phyloP scores from a whole-genome alignment of 495 filamentous ascomycete genomes.

The Neurospora cerealis region DNA sequence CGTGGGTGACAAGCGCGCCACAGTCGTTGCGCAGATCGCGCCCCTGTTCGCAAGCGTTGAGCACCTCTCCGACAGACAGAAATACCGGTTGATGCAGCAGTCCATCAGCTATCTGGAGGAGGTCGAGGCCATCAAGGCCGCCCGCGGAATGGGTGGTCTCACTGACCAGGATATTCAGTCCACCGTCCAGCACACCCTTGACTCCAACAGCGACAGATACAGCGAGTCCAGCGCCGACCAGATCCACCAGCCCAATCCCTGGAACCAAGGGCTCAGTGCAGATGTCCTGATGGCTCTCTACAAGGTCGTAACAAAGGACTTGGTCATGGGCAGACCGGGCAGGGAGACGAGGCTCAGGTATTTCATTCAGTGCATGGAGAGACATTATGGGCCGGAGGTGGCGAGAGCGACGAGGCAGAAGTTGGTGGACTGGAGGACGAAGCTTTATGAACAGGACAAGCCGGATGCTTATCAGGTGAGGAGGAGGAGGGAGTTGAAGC shows the following conservation, averaged over 20 bases:
- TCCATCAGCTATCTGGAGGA: conserved; percentile 24
- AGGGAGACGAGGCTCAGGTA: conserved; percentile 27
- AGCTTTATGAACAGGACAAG: background rate
- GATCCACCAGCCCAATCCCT: background rate
- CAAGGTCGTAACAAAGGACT: conserved; percentile 27
- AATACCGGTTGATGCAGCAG: conserved; percentile 28
- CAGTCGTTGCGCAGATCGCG: conserved; percentile 22
- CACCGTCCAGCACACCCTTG: background rate
- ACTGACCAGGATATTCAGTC: conserved; percentile 3
- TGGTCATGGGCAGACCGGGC: conserved; percentile 25
- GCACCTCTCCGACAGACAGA: conserved; percentile 21
- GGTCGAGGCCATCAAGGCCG: background rate
- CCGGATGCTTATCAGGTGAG: background rate
- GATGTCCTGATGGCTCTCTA: conserved; percentile 24
- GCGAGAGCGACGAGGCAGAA: conserved; percentile 5
- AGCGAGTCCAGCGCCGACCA: background rate
- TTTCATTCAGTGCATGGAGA: conserved; percentile 24
- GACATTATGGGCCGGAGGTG: conserved; percentile 18
- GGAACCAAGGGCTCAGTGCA: conserved; percentile 10
- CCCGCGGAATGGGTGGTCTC: background rate
- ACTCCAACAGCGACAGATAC: background rate
- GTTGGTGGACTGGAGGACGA: background rate
- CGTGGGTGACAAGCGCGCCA: background rate
- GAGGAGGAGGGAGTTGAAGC: background rate
- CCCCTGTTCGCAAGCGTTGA: conserved; percentile 23